phyloP scores from a whole-genome alignment of 2,329 filamentous ascomycete species.

The Fusarium kyushuense region DNA sequence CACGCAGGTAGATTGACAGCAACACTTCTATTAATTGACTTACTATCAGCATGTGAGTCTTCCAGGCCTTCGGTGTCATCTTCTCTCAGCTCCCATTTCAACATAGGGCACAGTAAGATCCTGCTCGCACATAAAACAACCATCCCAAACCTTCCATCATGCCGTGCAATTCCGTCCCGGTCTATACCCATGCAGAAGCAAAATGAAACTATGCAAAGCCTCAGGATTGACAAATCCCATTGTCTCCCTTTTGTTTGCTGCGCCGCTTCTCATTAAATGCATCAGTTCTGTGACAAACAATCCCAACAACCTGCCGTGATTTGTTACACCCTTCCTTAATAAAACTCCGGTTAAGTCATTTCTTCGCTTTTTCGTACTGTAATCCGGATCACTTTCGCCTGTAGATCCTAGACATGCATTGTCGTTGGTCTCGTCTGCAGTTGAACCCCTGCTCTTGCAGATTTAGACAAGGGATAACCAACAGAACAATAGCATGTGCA shows the following conservation, averaged over 20 bases:
- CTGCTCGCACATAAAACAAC: background rate
- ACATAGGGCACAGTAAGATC: background rate
- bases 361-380: background rate
- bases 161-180: no score
- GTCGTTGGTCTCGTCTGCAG: background rate
- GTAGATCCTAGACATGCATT: background rate
- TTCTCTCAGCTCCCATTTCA: background rate
- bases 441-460: conserved; percentile 2
- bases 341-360: background rate
- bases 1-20: background rate
- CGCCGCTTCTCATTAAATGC: background rate
- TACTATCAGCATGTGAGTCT: background rate
- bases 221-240: background rate
- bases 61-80: no score
- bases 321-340: background rate
- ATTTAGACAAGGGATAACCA: background rate
- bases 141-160: background rate
- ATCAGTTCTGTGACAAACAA: background rate
- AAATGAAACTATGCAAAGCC: background rate
- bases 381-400: conserved; percentile 1
- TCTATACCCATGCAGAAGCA: background rate
- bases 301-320: background rate
- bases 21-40: background rate
- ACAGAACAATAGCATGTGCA: background rate
- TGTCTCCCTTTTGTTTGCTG: conserved; percentile 1